Conservation (phyloP, 176 grass and related monocot genomes). For the Zoysia japonica region DNA sequence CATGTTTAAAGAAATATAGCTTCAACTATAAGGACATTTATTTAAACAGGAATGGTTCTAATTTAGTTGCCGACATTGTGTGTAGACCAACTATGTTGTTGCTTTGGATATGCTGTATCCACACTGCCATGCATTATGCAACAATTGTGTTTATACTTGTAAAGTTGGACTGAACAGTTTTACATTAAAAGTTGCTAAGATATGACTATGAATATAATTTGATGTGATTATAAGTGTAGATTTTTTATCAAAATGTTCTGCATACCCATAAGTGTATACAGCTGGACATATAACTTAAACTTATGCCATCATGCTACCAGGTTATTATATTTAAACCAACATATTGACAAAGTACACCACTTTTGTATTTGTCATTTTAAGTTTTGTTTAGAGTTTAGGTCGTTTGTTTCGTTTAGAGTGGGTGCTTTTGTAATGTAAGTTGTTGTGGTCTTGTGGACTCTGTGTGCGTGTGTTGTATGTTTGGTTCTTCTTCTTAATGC, state of each 20-base stretch:
- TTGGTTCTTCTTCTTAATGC: too few species aligned
- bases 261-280: background rate
- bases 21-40: background rate
- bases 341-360: conserved; percentile 1
- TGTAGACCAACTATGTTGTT: background rate
- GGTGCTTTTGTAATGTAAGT: too few species aligned
- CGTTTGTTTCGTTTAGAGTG: too few species aligned
- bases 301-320: background rate
- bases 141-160: background rate
- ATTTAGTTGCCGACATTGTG: background rate
- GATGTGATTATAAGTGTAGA: background rate
- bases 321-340: background rate
- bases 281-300: background rate
- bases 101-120: background rate
- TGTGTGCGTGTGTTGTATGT: too few species aligned
- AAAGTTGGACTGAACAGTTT: background rate
- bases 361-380: background rate
- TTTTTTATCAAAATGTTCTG: background rate
- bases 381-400: background rate
- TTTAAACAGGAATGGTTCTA: background rate
- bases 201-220: background rate
- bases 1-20: background rate
- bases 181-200: background rate
- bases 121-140: conserved; percentile 2
- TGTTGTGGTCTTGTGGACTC: too few species aligned